A percentile compares a stretch with the other conserved stretches of the same genome.
phyloP scores from a whole-genome alignment of 257 asterid species.

The Solanum megistacrolobum region DNA sequence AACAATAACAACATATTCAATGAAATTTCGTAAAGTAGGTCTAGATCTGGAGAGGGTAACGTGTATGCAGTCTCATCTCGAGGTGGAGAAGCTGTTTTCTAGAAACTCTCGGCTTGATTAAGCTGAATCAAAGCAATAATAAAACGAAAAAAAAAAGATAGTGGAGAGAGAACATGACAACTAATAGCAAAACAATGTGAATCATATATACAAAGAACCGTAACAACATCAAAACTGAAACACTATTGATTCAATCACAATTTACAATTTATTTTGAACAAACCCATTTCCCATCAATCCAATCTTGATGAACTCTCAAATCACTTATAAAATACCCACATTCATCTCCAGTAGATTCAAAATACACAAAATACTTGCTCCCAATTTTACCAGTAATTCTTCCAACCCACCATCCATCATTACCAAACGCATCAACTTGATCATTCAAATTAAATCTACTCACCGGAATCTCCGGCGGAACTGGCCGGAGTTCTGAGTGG shows the following conservation, averaged over 20 bases:
- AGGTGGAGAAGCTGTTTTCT: too few relatives aligned
- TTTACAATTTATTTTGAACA: not conserved
- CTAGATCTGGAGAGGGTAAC: too few relatives aligned
- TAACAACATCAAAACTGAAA: not conserved
- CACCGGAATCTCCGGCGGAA: slow-evolving; percentile 7
- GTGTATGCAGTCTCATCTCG: not conserved
- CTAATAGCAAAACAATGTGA: not conserved
- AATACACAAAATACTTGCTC: not conserved
- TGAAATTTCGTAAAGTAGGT: too few relatives aligned
- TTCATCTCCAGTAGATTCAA: not conserved
- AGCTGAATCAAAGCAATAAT: not conserved
- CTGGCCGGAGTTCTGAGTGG: slow-evolving; percentile 17
- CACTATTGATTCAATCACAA: not conserved
- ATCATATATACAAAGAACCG: rapidly evolving
- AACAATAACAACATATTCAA: too few relatives aligned
- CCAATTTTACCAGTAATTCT: slow-evolving; percentile 4
- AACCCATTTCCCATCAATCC: not conserved
- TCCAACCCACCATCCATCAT: slow-evolving; percentile 48
- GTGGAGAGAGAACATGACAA: not conserved
- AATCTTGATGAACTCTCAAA: not conserved
- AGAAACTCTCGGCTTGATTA: too few relatives aligned
- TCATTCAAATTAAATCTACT: slow-evolving; percentile 1
- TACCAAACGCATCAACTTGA: slow-evolving; percentile 22
- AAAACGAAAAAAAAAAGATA: too few relatives aligned
- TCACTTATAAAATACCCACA: not conserved